Evolutionary conservation across 202 grass and related monocot genomes (phyloP).

Genomic region (Dendrocalamus latiflorus): DNA sequence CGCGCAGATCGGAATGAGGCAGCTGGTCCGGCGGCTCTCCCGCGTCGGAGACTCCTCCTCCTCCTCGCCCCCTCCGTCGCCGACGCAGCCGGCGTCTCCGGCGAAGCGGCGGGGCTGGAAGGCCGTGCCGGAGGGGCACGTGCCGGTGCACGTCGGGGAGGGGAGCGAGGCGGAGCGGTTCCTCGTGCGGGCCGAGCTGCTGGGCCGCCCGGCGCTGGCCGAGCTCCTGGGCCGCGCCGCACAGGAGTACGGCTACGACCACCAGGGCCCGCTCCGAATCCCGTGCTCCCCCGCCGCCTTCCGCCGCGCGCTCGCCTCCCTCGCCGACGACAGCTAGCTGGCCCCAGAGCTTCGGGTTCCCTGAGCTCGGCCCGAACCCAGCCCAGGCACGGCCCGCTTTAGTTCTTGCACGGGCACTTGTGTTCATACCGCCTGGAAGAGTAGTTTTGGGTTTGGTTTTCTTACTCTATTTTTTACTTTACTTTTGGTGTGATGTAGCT

Average conservation of each 20-base stretch:
- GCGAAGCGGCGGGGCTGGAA: neutral
- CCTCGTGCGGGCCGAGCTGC: conserved; percentile 59
- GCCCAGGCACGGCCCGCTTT: neutral
- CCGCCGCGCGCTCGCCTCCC: conserved; percentile 39
- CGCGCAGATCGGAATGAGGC: conserved; percentile 30
- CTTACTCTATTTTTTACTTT: neutral
- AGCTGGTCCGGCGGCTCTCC: conserved; percentile 41
- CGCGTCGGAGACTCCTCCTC: conserved; percentile 40
- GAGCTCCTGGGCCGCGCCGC: conserved; percentile 49
- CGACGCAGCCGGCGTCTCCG: neutral
- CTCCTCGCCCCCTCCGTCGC: neutral
- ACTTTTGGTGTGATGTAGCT: conserved; percentile 5
- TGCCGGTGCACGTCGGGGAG: conserved; percentile 40
- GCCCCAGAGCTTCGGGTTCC: neutral
- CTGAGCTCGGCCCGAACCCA: neutral
- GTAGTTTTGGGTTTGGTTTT: neutral
- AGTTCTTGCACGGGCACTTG: neutral
- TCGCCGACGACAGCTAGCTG: conserved; percentile 20
- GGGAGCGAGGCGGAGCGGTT: conserved; percentile 44
- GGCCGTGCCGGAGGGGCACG: conserved; percentile 45
- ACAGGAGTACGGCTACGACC: conserved; percentile 71
- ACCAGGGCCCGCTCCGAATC: conserved; percentile 56
- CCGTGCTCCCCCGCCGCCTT: conserved; percentile 51
- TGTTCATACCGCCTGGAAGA: neutral
- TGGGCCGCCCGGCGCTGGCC: conserved; percentile 47